A percentile compares a stretch with the other conserved stretches of the same genome.
These are phyloP conservation scores for Cenchrus purpureus DNA, from an alignment of 176 grass and related monocot genomes.

Conservation along the genomic window DNA sequence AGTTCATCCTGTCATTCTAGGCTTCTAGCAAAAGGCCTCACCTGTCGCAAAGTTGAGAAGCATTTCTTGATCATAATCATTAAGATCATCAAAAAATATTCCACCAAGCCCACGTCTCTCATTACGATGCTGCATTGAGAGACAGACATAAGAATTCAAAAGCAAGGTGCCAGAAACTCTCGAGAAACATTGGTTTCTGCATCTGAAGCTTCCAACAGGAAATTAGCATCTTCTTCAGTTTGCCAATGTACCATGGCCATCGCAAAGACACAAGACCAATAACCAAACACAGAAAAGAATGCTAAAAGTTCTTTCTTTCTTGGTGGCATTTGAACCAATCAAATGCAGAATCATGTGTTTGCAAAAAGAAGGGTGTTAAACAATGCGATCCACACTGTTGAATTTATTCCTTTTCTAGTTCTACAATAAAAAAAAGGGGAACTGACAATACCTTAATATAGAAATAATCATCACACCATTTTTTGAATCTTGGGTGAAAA, in stretches of 20 bases:
- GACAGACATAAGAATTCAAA: neutral
- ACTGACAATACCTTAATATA: constrained; percentile 77
- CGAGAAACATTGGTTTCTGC: constrained; percentile 19
- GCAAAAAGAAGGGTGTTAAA: neutral
- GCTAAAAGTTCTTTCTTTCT: neutral
- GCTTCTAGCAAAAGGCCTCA: constrained; percentile 31
- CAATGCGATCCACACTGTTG: neutral
- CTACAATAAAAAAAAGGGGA: neutral
- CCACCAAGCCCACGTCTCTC: constrained; percentile 93
- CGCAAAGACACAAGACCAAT: neutral
- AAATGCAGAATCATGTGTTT: neutral
- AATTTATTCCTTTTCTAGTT: neutral
- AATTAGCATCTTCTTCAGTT: neutral
- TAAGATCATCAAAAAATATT: constrained; percentile 99
- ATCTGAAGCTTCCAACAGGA: neutral
- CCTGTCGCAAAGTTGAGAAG: constrained; percentile 91
- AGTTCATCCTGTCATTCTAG: constrained; percentile 1
- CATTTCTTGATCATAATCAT: constrained; percentile 95
- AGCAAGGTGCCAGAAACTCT: neutral
- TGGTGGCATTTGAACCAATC: neutral
- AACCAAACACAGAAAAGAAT: neutral
- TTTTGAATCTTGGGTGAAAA: constrained; percentile 98
- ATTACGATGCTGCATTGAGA: constrained; percentile 73
- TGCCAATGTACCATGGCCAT: neutral
- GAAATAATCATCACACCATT: constrained; percentile 99